Evolutionary conservation across 805 yeast genomes (phyloP), one percentile per base, ranked within the genome.

Genomic region (Barnettozyma californica): DNA sequence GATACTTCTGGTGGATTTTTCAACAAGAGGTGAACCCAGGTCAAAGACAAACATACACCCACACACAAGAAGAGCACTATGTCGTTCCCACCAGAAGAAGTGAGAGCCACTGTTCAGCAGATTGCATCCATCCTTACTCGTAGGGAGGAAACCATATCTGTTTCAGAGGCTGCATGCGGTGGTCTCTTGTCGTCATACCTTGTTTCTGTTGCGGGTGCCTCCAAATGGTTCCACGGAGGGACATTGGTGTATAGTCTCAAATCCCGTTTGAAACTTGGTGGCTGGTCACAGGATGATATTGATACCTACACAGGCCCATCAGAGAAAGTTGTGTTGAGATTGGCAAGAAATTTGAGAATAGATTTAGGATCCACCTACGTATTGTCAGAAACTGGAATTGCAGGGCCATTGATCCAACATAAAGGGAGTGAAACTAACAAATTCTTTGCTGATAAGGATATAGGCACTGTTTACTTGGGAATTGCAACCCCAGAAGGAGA

Each of bases 81-180:
- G 48, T 37, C 49, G 1, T 86, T 86, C 57, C 92, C 92, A 14
- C 87, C 91, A 3, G 63, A 65, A 8, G 80, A 76, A 16, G 69
- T 84, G 5, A 63, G 68, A 38, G 58, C 50, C 21, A 67, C 81
- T 9, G 89, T 86, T 3, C 60, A 61, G 9, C 67, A 72, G 59
- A 86, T 88, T 39, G 82, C 94, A 0, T 66, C 63, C 33, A 69
- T 81, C 5, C 71, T 88, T 21, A 66, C 77, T 18, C 61, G 64
- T 18, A 70, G 81, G 25, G 65, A 73, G 13, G 82, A 83, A 61
- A 85, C 95, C 1, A 68, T 88, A 20, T 87, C 95, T 0, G 84
- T 86, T 1, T 81, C 91, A 6, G 96, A 88, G 59, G 90, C 91
- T 2, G 95, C 96, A 0, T 88, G 96, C 64, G 96, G 96, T 9